phyloP scores from a whole-genome alignment of 176 grass and related monocot species.

The Coix lacrymajobi region DNA sequence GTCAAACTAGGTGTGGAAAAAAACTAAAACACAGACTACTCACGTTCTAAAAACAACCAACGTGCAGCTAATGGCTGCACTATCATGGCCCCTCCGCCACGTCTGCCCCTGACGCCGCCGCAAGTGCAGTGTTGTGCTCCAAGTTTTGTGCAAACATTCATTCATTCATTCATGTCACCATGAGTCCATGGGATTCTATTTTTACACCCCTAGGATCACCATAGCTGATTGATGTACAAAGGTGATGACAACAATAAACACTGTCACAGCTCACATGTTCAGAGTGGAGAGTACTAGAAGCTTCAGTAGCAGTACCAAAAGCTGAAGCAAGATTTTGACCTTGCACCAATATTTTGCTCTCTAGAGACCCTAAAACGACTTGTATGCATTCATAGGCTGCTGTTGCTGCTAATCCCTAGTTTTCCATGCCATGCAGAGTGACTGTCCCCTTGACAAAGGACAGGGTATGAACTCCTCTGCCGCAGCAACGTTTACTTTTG shows the following conservation, averaged over 20 bases:
- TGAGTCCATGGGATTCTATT: neutral
- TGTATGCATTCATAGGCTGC: constrained; percentile 33
- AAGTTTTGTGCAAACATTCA: neutral
- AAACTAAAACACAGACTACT: too few relatives aligned
- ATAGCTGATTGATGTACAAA: neutral
- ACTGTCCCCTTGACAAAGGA: constrained; percentile 38
- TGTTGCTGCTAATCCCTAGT: constrained; percentile 30
- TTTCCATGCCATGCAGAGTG: constrained; percentile 26
- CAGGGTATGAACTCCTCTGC: constrained; percentile 46
- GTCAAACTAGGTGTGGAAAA: too few relatives aligned
- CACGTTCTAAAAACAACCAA: too few relatives aligned
- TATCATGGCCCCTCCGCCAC: too few relatives aligned
- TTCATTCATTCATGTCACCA: constrained; percentile 3
- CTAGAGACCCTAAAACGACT: constrained; percentile 40
- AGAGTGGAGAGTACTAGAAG: neutral
- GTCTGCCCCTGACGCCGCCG: too few relatives aligned
- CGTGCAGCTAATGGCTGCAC: too few relatives aligned
- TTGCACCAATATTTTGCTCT: constrained; percentile 17
- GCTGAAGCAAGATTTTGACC: constrained; percentile 30
- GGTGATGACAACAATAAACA: neutral
- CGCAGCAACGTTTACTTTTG: constrained; percentile 35
- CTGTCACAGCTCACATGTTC: neutral
- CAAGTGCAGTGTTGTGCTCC: neutral
- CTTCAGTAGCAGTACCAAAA: neutral
- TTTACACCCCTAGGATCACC: neutral